These are phyloP conservation scores for Otatea glauca DNA, from an alignment of 176 grass and related monocot genomes.

Conservation along the genomic window DNA sequence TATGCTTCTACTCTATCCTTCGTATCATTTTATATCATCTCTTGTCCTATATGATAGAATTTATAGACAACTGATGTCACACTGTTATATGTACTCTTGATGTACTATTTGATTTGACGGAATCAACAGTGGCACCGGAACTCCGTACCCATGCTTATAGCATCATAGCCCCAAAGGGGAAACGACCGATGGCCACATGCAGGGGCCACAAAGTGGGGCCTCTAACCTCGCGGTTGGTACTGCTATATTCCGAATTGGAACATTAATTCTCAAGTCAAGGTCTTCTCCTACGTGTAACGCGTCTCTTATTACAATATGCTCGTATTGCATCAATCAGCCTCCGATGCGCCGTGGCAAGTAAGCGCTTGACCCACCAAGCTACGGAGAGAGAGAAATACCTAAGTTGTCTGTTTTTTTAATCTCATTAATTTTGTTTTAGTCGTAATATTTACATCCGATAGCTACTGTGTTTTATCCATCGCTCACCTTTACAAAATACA, in stretches of 20 bases:
- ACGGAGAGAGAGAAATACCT: no score
- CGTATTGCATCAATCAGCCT: background rate
- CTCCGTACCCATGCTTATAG: background rate
- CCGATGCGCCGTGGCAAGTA: constrained; percentile 36
- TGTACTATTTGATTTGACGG: background rate
- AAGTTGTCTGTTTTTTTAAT: no score
- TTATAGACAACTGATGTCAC: no score
- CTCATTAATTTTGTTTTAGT: no score
- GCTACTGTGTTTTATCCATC: no score
- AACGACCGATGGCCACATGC: constrained; percentile 19
- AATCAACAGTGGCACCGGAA: background rate
- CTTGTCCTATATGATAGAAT: no score
- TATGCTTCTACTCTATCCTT: no score
- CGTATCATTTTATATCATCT: no score
- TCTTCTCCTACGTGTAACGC: constrained; percentile 59
- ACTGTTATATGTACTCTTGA: no score
- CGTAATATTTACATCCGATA: no score
- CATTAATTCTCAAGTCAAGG: constrained; percentile 42
- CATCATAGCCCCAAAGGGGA: no score
- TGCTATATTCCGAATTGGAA: constrained; percentile 21
- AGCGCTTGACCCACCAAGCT: constrained; percentile 41
- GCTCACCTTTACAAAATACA: no score
- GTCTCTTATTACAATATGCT: constrained; percentile 23
- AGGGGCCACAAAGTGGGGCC: constrained; percentile 21
- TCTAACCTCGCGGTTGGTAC: background rate